A percentile compares a stretch with the other conserved stretches of the same genome.
Conservation (phyloP, 1,139 yeast genomes). For the Fermentozyma sake region DNA sequence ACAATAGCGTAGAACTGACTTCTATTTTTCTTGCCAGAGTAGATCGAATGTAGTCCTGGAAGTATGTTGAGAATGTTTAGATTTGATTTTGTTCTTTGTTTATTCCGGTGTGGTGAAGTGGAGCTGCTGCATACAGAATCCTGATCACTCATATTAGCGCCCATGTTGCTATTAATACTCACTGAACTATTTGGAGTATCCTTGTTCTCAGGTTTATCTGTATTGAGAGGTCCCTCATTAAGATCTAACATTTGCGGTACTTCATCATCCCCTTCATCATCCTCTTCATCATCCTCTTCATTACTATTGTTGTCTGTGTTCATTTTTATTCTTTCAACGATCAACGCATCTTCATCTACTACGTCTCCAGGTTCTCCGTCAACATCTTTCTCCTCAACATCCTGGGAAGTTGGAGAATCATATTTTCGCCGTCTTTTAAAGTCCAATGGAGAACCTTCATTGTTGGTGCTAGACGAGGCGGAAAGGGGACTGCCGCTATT, state of each 20-base stretch:
- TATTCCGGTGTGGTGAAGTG: background rate
- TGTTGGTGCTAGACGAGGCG: background rate
- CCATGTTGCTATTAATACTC: no score
- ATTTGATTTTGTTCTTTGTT: conserved; percentile 3
- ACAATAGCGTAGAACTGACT: conserved; percentile 27
- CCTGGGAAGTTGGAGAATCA: no score
- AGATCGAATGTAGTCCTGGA: conserved; percentile 20
- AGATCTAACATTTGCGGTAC: conserved; percentile 1
- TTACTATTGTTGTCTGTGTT: conserved; percentile 5
- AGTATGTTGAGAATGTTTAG: conserved; percentile 9
- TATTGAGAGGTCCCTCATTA: no score
- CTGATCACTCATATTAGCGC: no score
- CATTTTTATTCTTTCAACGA: conserved; percentile 12
- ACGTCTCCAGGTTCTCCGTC: conserved; percentile 12
- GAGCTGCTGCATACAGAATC: no score
- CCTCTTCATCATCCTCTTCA: conserved; percentile 13
- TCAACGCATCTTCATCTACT: conserved; percentile 16
- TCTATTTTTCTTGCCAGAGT: conserved; percentile 13
- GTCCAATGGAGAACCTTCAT: background rate
- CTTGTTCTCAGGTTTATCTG: no score
- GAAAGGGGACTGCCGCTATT: conserved; percentile 1
- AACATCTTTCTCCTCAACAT: conserved; percentile 4
- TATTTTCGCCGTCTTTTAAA: background rate
- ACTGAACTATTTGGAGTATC: no score
- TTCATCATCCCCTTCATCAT: conserved; percentile 9